Base-by-base conservation (phyloP, 2,329 filamentous ascomycete species). In the Ophiostoma tasmaniense region DNA sequence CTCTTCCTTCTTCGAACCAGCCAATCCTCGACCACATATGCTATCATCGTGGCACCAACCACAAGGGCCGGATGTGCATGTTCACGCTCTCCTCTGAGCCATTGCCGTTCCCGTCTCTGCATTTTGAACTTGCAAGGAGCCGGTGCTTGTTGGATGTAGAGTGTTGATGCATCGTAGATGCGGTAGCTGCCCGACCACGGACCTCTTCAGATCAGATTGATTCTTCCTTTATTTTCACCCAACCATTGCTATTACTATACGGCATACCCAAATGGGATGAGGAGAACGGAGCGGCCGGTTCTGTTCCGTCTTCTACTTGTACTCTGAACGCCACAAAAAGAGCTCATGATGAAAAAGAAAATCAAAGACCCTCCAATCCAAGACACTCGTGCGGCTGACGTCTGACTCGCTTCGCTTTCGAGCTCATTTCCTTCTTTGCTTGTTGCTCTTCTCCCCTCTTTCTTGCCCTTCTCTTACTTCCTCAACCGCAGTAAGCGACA, bases 41-140 rank as follows among this genome's bases (percentile, higher is more conserved):
- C 59, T n/a, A 35, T 62, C 28, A 35, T 62, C 59, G 59, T 62
- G 59, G 59, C 59, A 62, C 59, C 59, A 62, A 62, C 30, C 50
- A 55, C n/a, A 17, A 14, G 28, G 55, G 28, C 28, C 33, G 22
- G 25, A 14, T 62, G 55, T 62, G 55, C 52, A 10, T 55, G n/a
- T 42, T 42, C 33, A 33, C 33, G 3, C 13, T 39, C 37, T n/a
- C n/a, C n/a, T n/a, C n/a, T n/a, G n/a, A n/a, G n/a, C 37, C 7
- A 22, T 14, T 59, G 28, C 25, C 6, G 55, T 33, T 35, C 25
- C 28, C 28, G 28, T 35, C 35, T 22, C n/a, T 25, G 28, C 7
- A 7, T 20, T 55, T 55, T n/a, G n/a, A 28, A 2, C 17, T 55
- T 55, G 50, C 50, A 28, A 28, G 50, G 25, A n/a, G 50, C 50